Evolutionary conservation across 164 flowering plant genomes (phyloP).

Genomic region (Akebia trifoliata): DNA sequence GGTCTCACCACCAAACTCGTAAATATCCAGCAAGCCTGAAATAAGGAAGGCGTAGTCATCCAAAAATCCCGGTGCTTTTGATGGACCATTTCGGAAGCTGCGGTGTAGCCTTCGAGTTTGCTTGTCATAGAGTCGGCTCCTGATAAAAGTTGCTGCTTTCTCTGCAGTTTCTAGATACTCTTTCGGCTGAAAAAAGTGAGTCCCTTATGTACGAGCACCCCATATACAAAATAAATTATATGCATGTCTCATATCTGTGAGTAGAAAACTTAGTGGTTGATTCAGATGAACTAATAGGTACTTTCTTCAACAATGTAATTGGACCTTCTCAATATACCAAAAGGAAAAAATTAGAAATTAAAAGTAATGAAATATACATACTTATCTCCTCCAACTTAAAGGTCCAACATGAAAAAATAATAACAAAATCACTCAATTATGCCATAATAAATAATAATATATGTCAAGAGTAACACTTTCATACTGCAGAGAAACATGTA

Average conservation of each 20-base stretch:
- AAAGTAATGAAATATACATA: neutral
- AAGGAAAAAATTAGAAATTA: neutral
- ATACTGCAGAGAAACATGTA: neutral
- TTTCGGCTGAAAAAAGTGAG: slow-evolving; percentile 43
- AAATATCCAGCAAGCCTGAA: slow-evolving; percentile 74
- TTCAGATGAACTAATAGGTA: neutral
- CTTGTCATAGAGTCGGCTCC: slow-evolving; percentile 51
- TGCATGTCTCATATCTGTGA: neutral
- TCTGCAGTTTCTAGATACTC: slow-evolving; percentile 79
- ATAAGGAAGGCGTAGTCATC: slow-evolving; percentile 95
- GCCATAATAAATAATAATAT: neutral
- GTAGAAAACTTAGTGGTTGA: too few relatives aligned
- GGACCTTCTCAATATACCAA: neutral
- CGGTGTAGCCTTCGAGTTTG: slow-evolving; percentile 59
- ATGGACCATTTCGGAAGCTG: slow-evolving; percentile 87
- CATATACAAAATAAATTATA: neutral
- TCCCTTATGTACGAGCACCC: neutral
- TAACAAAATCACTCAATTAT: neutral
- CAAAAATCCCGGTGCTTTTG: slow-evolving; percentile 88
- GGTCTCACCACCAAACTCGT: slow-evolving; percentile 64
- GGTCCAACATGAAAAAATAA: neutral
- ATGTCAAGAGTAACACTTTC: too few relatives aligned
- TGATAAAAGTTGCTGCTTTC: slow-evolving; percentile 77
- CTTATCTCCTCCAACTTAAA: neutral
- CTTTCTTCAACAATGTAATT: too few relatives aligned